These are phyloP conservation scores for Gloeopeniophorella convolvens DNA, from an alignment of 768 basidiomycete species.

Conservation along the genomic window DNA sequence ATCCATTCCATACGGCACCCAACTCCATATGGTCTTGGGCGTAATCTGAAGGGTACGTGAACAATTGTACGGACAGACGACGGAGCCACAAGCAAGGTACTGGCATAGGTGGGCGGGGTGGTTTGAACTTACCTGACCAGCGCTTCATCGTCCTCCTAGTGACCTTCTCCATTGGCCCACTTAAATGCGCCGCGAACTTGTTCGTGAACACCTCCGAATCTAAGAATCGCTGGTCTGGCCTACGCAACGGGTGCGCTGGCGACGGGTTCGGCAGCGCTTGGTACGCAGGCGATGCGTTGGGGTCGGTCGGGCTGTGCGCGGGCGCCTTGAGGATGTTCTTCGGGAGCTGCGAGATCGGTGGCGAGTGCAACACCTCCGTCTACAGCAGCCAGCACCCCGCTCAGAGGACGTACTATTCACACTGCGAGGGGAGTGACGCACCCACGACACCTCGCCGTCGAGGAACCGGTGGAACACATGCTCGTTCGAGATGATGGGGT, in stretches of 20 bases:
- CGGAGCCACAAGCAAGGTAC: constrained; percentile 5
- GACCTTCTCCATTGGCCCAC: constrained; percentile 93
- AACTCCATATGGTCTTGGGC: constrained; percentile 87
- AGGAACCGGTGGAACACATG: constrained; percentile 95
- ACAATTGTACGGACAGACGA: constrained; percentile 6
- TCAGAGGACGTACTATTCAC: background rate
- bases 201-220: constrained; percentile 95
- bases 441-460: constrained; percentile 96
- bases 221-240: constrained; percentile 91
- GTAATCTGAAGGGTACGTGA: no score
- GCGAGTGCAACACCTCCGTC: constrained; percentile 90
- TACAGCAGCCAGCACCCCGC: constrained; percentile 28
- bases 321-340: constrained; percentile 96
- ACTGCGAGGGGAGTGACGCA: constrained; percentile 30
- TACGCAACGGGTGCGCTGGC: constrained; percentile 78
- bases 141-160: constrained; percentile 87
- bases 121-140: constrained; percentile 72
- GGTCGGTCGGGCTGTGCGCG: constrained; percentile 88
- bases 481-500: constrained; percentile 94
- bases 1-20: constrained; percentile 88
- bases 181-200: constrained; percentile 90
- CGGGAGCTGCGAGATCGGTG: constrained; percentile 83
- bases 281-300: constrained; percentile 65
- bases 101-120: no score
- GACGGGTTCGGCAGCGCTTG: constrained; percentile 85